Evolutionary conservation across 352 stramenopile genomes (phyloP).

Genomic region (Aphanomyces euteiches): DNA sequence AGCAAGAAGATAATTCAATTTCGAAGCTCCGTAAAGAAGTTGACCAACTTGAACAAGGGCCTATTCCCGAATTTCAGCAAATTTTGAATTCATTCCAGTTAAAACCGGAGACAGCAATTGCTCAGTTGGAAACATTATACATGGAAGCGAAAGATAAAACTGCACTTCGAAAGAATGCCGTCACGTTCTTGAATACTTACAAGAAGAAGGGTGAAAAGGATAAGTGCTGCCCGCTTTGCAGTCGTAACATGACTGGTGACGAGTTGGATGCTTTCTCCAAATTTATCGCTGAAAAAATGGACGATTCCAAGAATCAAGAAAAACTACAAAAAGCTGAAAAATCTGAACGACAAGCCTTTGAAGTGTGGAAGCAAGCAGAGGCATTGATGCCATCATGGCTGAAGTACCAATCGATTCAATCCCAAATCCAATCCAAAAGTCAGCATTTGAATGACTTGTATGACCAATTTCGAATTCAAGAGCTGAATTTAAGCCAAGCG

Average conservation of each 20-base stretch:
- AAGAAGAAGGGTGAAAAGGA: slow-evolving; percentile 80
- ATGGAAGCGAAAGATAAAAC: slow-evolving; percentile 82
- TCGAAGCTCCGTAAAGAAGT: slow-evolving; percentile 47
- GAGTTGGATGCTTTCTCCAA: slow-evolving; percentile 59
- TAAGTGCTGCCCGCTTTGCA: slow-evolving; percentile 72
- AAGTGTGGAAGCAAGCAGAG: slow-evolving; percentile 60
- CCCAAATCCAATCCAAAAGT: slow-evolving; percentile 45
- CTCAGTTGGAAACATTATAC: slow-evolving; percentile 56
- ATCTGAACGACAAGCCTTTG: slow-evolving; percentile 42
- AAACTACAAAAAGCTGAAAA: slow-evolving; percentile 70
- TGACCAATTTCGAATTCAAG: slow-evolving; percentile 40
- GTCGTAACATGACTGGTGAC: slow-evolving; percentile 49
- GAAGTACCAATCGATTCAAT: slow-evolving; percentile 55
- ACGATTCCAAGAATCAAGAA: slow-evolving; percentile 66
- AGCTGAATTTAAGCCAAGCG: slow-evolving; percentile 55
- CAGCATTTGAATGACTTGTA: slow-evolving; percentile 52
- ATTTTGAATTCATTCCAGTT: not conserved
- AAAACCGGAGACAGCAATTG: slow-evolving; percentile 48
- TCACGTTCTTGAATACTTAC: slow-evolving; percentile 80
- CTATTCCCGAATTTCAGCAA: not conserved
- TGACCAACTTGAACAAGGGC: not conserved
- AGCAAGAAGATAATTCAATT: slow-evolving; percentile 43
- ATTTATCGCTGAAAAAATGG: slow-evolving; percentile 70
- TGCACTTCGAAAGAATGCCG: slow-evolving; percentile 69
- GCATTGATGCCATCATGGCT: slow-evolving; percentile 60